Evolutionary conservation across 805 yeast genomes (phyloP), one percentile per base, ranked within the genome.

Genomic region (Debaryomyces tyrocola): DNA sequence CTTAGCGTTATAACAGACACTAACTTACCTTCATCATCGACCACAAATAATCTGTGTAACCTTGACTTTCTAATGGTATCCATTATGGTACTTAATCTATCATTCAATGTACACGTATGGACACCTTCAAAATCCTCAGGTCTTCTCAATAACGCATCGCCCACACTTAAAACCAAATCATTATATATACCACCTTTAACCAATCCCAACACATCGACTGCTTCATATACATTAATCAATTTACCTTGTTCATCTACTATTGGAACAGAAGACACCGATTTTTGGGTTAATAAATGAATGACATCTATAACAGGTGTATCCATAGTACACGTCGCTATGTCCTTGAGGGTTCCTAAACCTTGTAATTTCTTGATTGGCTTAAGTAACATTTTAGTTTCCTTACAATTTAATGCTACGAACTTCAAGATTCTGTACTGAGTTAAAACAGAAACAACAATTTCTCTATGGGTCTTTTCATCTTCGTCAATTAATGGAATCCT

Each of bases 51-150:
- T 64, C 99, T 79, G 64, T 94, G 97, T 50, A 94, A 77, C 55
- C 98, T 80, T 29, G 96, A 84, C 56, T 90, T 87, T 58, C 97
- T 80, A 49, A 94, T 90, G 31, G 96, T 91, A 63, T 91, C 97
- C 83, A 94, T 79, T 47, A 94, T 86, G 12, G 96, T 89, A 50
- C 92, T 85, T 47, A 94, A 72, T 52, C 91, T 78, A 64, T 94
- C 99, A 55, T 83, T 79, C 53, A 83, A 76, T 0, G 97, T 89
- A 68, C 99, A 94, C 0, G 98, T 94, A 67, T 90, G 89, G 11
- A 94, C 98, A 48, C 99, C 99, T 67, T 94, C 98, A 58, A 92
- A 94, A 63, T 94, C 97, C 56, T 91, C 97, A 4, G 96, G 84
- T 61, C 96, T 77, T 67, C 96, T 83, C 83, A 94, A 82, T 44